Base-by-base conservation (phyloP, 495 filamentous ascomycete species). In the Chaetomium fimeti region DNA sequence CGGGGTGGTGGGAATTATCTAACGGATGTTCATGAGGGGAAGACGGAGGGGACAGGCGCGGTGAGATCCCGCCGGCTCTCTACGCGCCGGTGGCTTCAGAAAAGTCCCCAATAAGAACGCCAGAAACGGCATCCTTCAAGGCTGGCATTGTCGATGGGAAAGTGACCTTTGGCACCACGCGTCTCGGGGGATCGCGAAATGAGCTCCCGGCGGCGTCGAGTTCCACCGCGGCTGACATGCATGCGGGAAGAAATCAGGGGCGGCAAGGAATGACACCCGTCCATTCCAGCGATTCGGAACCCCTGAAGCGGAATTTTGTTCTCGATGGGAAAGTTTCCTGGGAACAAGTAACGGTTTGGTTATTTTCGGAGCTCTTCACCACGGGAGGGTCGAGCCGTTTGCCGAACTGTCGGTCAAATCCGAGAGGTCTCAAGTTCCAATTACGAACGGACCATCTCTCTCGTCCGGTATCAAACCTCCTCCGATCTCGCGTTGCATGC, bases 401-500 rank as follows among this genome's bases (percentile, higher is more conserved):
- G 32, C 7, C 32, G 40, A 43, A 6, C 15, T 1, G 40, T 16
- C 40, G 40, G 40, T 13, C 40, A 43, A 43, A 18, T 18, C 40
- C 40, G 40, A 43, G 5, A 43, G 32, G 40, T 43, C 40, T 18
- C 13, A 43, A 43, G 40, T 43, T 18, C 40, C 13, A 48, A 48
- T 28, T 52, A 24, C 49, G 40, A 15, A 15, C 16, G 40, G 13
- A 15, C 40, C 16, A 15, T 18, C 1, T 36, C 15, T n/a, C 28
- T n/a, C 16, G 1, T 6, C 16, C 8, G 1, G 32, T 11, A 32
- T 3, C 29, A 3, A 7, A 3, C 29, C 29, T 32, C 7, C 32
- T 36, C 32, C 32, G 32, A 36, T 36, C 12, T 67, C 66, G 66
- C 61, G 51, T 51, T 64, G 61, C 66, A 68, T 68, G 27, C 66